Evolutionary conservation across 768 basidiomycete genomes (phyloP), one percentile per base, ranked within the genome.

Genomic region (Podaxis carcinomalis): DNA sequence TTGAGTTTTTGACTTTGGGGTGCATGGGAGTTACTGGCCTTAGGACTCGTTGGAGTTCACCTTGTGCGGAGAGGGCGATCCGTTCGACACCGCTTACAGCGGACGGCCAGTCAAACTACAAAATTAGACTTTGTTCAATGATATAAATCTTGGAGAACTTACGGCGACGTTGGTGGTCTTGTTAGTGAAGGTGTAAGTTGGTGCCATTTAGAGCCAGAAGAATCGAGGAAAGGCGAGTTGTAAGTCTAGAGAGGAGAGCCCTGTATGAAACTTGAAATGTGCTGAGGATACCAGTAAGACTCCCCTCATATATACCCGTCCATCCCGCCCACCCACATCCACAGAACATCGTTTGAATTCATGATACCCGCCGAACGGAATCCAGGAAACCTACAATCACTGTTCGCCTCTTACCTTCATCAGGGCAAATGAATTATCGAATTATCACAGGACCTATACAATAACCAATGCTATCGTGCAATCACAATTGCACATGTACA

Each of bases 51-150:
- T 44, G 42, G 42, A 90, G 70, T 68, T 89, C 87, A 4, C 88
- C 88, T 64, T 86, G 86, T 0, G 88, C 83, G 28, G 86, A 82
- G 32, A 89, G 79, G 59, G 86, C 82, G 57, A 90, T 82, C 25
- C 89, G 80, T 71, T 90, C 89, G 19, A 89, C 63, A 40, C 86
- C 86, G 28, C 80, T 85, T 42, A 81, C 69, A 11, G 72, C 77
- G 46, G 72, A 59, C 0, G 84, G 84, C 80, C 84, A 85, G 55
- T 79, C 74, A 69, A 78, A 83, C 83, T 85, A 35, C n/a, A 47
- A n/a, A 37, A 11, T 49, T 19, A 55, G 35, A 27, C 1, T n/a
- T 11, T 13, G 5, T 14, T 7, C 11, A 6, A 2, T 9, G 21
- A 50, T 44, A 44, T 21, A 44, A 44, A 44, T 44, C 42, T 44